Base-by-base conservation (phyloP, 2,329 filamentous ascomycete species). In the Blumeriella jaapii region DNA sequence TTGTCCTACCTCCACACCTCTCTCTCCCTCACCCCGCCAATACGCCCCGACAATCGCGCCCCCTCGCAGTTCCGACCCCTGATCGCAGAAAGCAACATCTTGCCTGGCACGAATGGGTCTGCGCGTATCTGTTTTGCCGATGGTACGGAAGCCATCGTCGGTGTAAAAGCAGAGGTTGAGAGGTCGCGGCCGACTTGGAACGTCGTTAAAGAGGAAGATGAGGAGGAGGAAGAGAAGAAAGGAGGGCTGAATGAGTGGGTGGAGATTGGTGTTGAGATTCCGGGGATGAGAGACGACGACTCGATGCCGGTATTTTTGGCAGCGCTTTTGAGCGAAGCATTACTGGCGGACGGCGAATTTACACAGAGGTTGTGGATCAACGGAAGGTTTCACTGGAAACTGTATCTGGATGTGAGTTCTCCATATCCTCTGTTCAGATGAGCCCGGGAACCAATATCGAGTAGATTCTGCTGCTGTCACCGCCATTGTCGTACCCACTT, bases 141-240 rank as follows among this genome's bases (percentile, higher is more conserved):
- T 58, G 91, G 91, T 32, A 93, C 86, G 1, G 91, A 98, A 60
- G 91, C 91, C 5, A 80, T 98, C 42, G 91, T 95, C 5, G 91
- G 91, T 29, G 79, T 95, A 42, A 98, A 96, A 62, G 86, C 84
- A 1, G 89, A 96, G 61, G 83, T 96, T 3, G 86, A 94, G 59
- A 78, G 73, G 63, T 85, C 79, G 12, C 50, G 36, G 18, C 35
- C 42, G 44, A 43, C 53, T 54, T 36, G 48, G 48, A 29, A 33
- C 12, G 12, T 33, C 14, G 14, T 29, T 20, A 59, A 53, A 12
- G 63, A 61, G 41, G 55, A 61, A 7, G 61, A 53, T 13, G 63
- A 61, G 41, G 55, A 61, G 7, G 61, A 61, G 13, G 64, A 64
- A 36, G 49, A 45, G 17, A 55, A 55, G 47, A 51, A 28, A 55